Evolutionary conservation across 1,284 basidiomycete genomes (phyloP).

Genomic region (Sporisorium exsertum): DNA sequence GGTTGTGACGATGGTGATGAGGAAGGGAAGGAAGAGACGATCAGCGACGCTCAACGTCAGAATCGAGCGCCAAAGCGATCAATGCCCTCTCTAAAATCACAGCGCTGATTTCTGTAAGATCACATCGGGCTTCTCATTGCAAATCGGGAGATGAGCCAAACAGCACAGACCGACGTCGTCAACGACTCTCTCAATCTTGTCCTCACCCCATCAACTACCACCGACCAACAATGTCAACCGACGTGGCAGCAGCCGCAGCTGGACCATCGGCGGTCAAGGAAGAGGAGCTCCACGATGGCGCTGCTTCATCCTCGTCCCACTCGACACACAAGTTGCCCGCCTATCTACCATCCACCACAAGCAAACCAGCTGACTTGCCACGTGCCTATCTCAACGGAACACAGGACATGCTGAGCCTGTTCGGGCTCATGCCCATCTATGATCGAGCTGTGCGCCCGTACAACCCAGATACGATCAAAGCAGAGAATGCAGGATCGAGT

Average conservation of each 20-base stretch:
- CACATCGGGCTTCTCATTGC: background rate
- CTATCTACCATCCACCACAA: conserved; percentile 38
- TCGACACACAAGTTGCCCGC: conserved; percentile 17
- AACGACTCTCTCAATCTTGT: background rate
- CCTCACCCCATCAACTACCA: background rate
- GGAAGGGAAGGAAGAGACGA: background rate
- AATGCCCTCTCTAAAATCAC: background rate
- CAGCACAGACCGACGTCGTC: conserved; percentile 13
- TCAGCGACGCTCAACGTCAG: background rate
- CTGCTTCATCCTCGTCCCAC: conserved; percentile 13
- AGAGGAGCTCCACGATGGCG: conserved; percentile 18
- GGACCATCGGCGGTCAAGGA: conserved; percentile 9
- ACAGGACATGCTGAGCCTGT: conserved; percentile 56
- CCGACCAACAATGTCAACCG: conserved; percentile 18
- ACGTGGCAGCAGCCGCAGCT: background rate
- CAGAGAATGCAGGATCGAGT: conserved; percentile 11
- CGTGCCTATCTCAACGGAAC: conserved; percentile 54
- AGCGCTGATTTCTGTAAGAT: background rate
- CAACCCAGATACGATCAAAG: conserved; percentile 39
- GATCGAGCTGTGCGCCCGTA: conserved; percentile 58
- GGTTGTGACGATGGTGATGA: background rate
- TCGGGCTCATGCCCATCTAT: conserved; percentile 59
- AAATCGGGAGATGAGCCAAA: conserved; percentile 4
- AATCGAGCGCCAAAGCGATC: background rate
- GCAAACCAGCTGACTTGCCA: conserved; percentile 32